A percentile compares a stretch with the other conserved stretches of the same genome.
phyloP scores from a whole-genome alignment of 1,284 basidiomycete genomes.

The Trichosporon asahii region DNA sequence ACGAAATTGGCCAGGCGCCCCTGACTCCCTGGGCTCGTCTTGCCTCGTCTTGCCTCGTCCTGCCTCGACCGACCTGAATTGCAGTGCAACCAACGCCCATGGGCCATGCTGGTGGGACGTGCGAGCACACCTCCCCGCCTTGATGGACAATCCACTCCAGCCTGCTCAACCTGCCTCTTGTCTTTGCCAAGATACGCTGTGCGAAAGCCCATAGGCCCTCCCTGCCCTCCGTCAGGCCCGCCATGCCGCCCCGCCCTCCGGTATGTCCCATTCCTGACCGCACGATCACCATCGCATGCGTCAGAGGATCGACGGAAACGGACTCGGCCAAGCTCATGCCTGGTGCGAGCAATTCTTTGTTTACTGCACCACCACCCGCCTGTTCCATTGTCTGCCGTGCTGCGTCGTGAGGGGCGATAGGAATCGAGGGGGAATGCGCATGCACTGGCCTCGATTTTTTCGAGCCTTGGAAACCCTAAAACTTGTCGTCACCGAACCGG shows the following conservation, averaged over 20 bases:
- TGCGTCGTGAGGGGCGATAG: not conserved
- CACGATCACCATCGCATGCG: conserved; percentile 3
- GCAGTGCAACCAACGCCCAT: not conserved
- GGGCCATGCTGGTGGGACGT: conserved; percentile 6
- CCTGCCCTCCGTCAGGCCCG: not conserved
- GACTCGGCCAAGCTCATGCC: not conserved
- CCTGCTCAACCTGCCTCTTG: too few species aligned
- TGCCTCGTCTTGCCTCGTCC: not conserved
- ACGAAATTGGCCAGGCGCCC: conserved; percentile 1
- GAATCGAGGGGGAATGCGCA: not conserved
- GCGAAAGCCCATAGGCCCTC: not conserved
- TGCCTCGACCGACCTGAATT: conserved; percentile 7
- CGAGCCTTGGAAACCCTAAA: not conserved
- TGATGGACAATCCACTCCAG: not conserved
- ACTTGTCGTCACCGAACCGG: conserved; percentile 5
- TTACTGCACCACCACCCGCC: not conserved
- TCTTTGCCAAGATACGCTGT: not conserved
- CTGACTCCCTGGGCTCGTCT: not conserved
- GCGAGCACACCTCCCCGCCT: not conserved
- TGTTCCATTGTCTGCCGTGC: not conserved
- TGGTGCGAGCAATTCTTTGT: not conserved
- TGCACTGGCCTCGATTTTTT: conserved; percentile 3
- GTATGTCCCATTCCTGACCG: not conserved
- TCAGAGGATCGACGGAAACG: conserved; percentile 3
- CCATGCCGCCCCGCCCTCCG: conserved; percentile 2